These are phyloP conservation scores for Sphagnum magellanicum DNA, from an alignment of 228 moss, liverwort and hornwort genomes.

Conservation along the genomic window DNA sequence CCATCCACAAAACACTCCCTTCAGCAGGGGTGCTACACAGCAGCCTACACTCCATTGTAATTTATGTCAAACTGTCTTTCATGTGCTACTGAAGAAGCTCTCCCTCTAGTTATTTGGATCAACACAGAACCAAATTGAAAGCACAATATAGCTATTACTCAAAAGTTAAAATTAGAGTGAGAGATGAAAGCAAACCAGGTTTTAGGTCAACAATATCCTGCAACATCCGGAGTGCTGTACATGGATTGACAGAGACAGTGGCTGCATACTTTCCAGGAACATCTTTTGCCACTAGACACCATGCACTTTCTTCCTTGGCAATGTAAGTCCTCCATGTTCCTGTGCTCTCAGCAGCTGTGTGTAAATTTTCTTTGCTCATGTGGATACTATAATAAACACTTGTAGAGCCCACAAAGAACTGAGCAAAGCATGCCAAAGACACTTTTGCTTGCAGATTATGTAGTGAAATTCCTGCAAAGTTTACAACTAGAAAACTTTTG, in stretches of 20 bases:
- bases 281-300: slow-evolving; percentile 76
- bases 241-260: slow-evolving; percentile 78
- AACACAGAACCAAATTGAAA: too few species aligned
- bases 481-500: too few species aligned
- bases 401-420: too few species aligned
- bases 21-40: slow-evolving; percentile 23
- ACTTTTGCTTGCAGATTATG: too few species aligned
- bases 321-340: slow-evolving; percentile 83
- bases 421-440: too few species aligned
- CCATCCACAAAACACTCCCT: slow-evolving; percentile 26
- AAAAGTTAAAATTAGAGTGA: background rate
- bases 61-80: too few species aligned
- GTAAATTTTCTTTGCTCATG: background rate
- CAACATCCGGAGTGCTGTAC: slow-evolving; percentile 80
- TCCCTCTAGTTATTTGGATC: too few species aligned
- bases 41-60: slow-evolving; percentile 16
- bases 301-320: slow-evolving; percentile 58
- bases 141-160: too few species aligned
- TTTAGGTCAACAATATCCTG: slow-evolving; percentile 61
- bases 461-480: too few species aligned
- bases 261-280: slow-evolving; percentile 75
- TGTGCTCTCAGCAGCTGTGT: slow-evolving; percentile 7
- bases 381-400: too few species aligned
- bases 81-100: too few species aligned
- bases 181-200: slow-evolving; percentile 30